Evolutionary conservation across 257 asterid species (phyloP).

Genomic region (Cruciata laevipes): DNA sequence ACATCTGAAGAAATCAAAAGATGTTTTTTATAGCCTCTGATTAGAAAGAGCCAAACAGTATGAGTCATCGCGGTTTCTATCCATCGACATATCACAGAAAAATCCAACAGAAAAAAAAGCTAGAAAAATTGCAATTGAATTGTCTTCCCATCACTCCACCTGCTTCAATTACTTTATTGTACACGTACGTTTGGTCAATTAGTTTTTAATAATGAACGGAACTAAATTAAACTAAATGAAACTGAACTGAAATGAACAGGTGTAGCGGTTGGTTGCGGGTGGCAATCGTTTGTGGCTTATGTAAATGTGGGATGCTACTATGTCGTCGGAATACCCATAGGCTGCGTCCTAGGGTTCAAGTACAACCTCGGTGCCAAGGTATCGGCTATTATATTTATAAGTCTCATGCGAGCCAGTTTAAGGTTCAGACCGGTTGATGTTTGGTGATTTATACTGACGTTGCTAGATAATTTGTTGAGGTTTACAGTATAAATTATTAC

Average conservation of each 20-base stretch:
- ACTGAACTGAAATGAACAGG: slow-evolving; percentile 21
- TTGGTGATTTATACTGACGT: too few relatives aligned
- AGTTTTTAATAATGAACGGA: too few relatives aligned
- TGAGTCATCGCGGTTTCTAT: not conserved
- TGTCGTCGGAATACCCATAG: slow-evolving; percentile 33
- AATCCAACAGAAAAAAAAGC: not conserved
- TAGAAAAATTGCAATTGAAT: not conserved
- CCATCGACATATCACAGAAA: not conserved
- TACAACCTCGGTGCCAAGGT: slow-evolving; percentile 63
- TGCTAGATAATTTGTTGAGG: too few relatives aligned
- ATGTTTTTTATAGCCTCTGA: not conserved
- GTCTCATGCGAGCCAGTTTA: too few relatives aligned
- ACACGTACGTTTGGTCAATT: too few relatives aligned
- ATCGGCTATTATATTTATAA: too few relatives aligned
- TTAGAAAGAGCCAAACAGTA: not conserved
- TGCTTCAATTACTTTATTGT: not conserved
- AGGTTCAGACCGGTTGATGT: too few relatives aligned
- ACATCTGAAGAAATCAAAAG: not conserved
- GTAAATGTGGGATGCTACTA: slow-evolving; percentile 55
- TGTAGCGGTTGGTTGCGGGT: slow-evolving; percentile 81
- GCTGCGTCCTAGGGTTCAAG: slow-evolving; percentile 47
- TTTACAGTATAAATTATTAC: too few relatives aligned
- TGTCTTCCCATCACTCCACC: not conserved
- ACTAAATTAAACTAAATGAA: too few relatives aligned
- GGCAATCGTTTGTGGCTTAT: slow-evolving; percentile 75